Evolutionary conservation across 768 basidiomycete species (phyloP).

Genomic region (Pisolithus sp.): DNA sequence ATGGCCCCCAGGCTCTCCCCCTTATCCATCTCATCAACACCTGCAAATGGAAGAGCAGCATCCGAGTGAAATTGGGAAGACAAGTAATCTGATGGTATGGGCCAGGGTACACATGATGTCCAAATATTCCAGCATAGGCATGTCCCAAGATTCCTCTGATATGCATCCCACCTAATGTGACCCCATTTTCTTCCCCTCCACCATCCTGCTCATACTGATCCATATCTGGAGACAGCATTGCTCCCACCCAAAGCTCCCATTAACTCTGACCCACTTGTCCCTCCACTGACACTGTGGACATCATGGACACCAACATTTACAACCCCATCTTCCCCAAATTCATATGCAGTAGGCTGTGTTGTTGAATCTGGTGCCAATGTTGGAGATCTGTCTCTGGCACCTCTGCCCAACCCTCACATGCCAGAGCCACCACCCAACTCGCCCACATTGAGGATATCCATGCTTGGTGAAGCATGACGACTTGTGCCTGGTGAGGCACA

Average conservation of each 20-base stretch:
- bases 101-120: slow-evolving; percentile 46
- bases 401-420: no score
- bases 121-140: slow-evolving; percentile 30
- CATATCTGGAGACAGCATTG: no score
- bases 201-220: no score
- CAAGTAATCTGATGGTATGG: slow-evolving; percentile 70
- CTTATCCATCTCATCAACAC: slow-evolving; percentile 40
- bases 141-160: no score
- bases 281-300: no score
- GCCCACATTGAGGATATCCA: slow-evolving; percentile 23
- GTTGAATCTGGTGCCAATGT: slow-evolving; percentile 68
- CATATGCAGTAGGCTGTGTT: slow-evolving; percentile 44
- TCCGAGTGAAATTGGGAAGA: slow-evolving; percentile 41
- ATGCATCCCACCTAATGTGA: no score
- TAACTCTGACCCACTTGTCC: slow-evolving; percentile 43
- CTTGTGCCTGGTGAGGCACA: slow-evolving; percentile 66
- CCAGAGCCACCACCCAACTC: no score
- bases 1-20: slow-evolving; percentile 26
- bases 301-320: no score
- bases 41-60: slow-evolving; percentile 50
- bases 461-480: slow-evolving; percentile 63
- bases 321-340: slow-evolving; percentile 37
- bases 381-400: slow-evolving; percentile 36
- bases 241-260: slow-evolving; percentile 37
- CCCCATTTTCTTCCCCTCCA: no score